phyloP scores from a whole-genome alignment of 1,139 yeast species.

The Geotrichum siamense region DNA sequence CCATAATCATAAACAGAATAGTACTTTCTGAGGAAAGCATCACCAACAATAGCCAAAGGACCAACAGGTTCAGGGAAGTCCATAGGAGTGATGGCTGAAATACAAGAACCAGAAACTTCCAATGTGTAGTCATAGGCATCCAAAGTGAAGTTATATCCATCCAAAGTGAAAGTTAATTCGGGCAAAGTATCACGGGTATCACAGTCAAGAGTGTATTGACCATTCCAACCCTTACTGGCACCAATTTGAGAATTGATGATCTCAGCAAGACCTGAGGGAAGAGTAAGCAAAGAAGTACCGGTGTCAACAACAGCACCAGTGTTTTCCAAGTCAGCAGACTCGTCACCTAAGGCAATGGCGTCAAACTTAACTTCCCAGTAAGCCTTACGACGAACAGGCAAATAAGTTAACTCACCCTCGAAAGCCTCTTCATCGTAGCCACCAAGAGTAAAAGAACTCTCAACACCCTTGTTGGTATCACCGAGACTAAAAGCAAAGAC shows the following conservation, averaged over 20 bases:
- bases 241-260: slow-evolving; percentile 92
- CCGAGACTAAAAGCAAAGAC: slow-evolving; percentile 89
- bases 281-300: slow-evolving; percentile 91
- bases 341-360: slow-evolving; percentile 85
- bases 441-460: slow-evolving; percentile 88
- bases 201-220: slow-evolving; percentile 92
- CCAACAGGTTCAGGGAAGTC: slow-evolving; percentile 97
- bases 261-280: slow-evolving; percentile 93
- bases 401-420: slow-evolving; percentile 80
- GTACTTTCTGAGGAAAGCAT: slow-evolving; percentile 90
- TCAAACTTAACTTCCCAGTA: slow-evolving; percentile 97
- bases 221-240: slow-evolving; percentile 94
- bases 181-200: slow-evolving; percentile 74
- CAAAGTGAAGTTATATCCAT: slow-evolving; percentile 86
- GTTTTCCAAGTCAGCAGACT: slow-evolving; percentile 69
- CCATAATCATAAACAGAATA: slow-evolving; percentile 90
- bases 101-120: slow-evolving; percentile 90
- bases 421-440: slow-evolving; percentile 74
- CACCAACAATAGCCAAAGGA: slow-evolving; percentile 92
- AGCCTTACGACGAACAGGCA: slow-evolving; percentile 98
- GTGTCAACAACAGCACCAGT: slow-evolving; percentile 98
- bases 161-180: slow-evolving; percentile 80
- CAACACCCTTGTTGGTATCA: slow-evolving; percentile 54
- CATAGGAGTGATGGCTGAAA: slow-evolving; percentile 93
- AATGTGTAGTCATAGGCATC: slow-evolving; percentile 83